phyloP scores from a whole-genome alignment of 106 monocot species.

The Phalaenopsis equestris region DNA sequence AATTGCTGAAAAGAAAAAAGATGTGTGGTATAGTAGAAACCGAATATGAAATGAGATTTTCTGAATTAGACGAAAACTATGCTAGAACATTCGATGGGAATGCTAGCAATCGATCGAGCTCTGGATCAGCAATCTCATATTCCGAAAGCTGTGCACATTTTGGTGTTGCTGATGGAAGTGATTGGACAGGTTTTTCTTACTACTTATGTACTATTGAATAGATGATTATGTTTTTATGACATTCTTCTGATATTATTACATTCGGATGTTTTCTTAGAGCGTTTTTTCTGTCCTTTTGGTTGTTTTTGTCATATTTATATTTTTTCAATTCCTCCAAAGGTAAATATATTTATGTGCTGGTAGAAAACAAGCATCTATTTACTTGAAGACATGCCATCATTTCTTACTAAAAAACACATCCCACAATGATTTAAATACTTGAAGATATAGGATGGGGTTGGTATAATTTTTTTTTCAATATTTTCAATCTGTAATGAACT shows the following conservation, averaged over 20 bases:
- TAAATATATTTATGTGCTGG: neutral
- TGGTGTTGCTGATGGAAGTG: slow-evolving; percentile 38
- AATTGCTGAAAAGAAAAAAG: slow-evolving; percentile 44
- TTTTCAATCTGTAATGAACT: too few species aligned
- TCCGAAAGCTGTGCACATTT: slow-evolving; percentile 77
- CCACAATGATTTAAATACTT: too few species aligned
- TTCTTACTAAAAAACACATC: neutral
- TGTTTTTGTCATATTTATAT: neutral
- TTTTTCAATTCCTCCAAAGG: neutral
- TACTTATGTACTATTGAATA: neutral
- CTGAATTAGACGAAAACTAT: slow-evolving; percentile 47
- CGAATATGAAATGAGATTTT: slow-evolving; percentile 40
- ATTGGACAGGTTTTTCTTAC: slow-evolving; percentile 37
- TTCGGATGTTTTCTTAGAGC: neutral
- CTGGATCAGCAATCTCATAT: slow-evolving; percentile 70
- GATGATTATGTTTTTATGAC: neutral
- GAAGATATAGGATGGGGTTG: too few species aligned
- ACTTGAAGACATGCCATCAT: neutral
- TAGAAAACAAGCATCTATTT: neutral
- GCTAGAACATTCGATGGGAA: slow-evolving; percentile 42
- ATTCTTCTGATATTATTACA: neutral
- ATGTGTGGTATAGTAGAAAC: slow-evolving; percentile 12
- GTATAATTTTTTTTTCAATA: too few species aligned
- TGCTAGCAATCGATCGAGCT: slow-evolving; percentile 74
- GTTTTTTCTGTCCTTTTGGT: neutral